These are phyloP conservation scores for Aegle marmelos DNA, from an alignment of 345 rosid genomes.

Conservation along the genomic window DNA sequence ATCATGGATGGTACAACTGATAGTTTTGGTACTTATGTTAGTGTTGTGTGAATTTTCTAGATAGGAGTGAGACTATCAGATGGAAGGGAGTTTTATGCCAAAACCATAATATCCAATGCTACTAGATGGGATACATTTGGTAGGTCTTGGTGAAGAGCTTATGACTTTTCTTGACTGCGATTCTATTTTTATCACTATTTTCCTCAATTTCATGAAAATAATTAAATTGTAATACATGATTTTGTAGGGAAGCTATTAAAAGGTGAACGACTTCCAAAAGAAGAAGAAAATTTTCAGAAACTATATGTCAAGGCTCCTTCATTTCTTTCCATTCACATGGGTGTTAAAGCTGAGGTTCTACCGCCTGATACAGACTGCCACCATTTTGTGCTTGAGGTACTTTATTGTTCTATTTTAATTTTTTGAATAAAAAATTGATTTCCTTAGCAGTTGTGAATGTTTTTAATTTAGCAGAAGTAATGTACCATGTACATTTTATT, in stretches of 20 bases:
- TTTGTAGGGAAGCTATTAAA: conserved; percentile 77
- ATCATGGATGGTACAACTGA: background rate
- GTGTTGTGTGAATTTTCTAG: conserved; percentile 35
- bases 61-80: conserved; percentile 84
- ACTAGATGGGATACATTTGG: conserved; percentile 99
- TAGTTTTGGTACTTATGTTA: conserved; percentile 14
- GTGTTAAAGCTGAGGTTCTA: conserved; percentile 79
- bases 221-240: background rate
- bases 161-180: background rate
- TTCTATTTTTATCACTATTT: background rate
- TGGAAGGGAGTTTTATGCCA: conserved; percentile 74
- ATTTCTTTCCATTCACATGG: conserved; percentile 96
- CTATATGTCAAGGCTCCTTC: conserved; percentile 94
- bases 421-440: conserved; percentile 4
- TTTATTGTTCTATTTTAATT: background rate
- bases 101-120: conserved; percentile 86
- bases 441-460: background rate
- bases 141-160: conserved; percentile 32
- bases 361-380: conserved; percentile 93
- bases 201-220: background rate
- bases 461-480: background rate
- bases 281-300: conserved; percentile 86
- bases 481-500: background rate
- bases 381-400: conserved; percentile 92
- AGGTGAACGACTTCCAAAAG: conserved; percentile 79